Percentiles rank a stretch among this genome's conserved stretches.
phyloP scores from a whole-genome alignment of 768 basidiomycete species.

The Tricholoma terreum region DNA sequence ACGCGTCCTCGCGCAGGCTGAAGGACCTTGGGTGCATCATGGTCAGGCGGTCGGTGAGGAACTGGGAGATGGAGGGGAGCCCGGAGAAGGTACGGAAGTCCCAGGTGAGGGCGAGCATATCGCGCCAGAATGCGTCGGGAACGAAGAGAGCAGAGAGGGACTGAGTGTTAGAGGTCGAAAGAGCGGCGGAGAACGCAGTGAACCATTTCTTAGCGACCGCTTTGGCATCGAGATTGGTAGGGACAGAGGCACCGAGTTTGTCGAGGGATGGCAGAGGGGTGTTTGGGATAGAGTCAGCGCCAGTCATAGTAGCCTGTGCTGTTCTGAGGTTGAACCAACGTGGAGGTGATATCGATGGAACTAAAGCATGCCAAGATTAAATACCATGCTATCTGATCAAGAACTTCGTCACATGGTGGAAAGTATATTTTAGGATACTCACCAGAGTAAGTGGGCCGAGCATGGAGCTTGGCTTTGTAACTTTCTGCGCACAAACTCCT shows the following conservation, averaged over 20 bases:
- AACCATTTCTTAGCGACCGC: constrained; percentile 27
- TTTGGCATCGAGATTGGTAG: constrained; percentile 19
- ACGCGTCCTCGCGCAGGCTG: constrained; percentile 26
- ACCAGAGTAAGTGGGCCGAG: too few relatives aligned
- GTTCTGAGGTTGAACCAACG: too few relatives aligned
- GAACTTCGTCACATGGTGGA: too few relatives aligned
- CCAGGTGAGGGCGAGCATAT: constrained; percentile 24
- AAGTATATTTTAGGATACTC: too few relatives aligned
- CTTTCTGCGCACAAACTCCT: too few relatives aligned
- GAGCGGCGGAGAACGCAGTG: constrained; percentile 14
- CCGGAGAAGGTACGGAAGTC: constrained; percentile 25
- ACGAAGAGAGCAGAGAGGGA: constrained; percentile 18
- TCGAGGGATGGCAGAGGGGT: constrained; percentile 27
- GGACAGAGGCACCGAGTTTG: constrained; percentile 19
- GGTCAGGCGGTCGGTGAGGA: constrained; percentile 17
- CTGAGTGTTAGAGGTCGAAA: constrained; percentile 13
- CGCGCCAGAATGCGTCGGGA: constrained; percentile 18
- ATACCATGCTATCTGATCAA: too few relatives aligned
- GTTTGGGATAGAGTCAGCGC: not conserved
- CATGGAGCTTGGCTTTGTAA: too few relatives aligned
- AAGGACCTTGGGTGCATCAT: constrained; percentile 24
- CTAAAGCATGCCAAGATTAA: too few relatives aligned
- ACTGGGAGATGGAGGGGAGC: constrained; percentile 9
- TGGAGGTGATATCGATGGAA: too few relatives aligned
- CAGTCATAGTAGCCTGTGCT: too few relatives aligned